Evolutionary conservation across 495 filamentous ascomycete genomes (phyloP), one percentile per base, ranked within the genome.

Genomic region (Aspergillus nanangensis): DNA sequence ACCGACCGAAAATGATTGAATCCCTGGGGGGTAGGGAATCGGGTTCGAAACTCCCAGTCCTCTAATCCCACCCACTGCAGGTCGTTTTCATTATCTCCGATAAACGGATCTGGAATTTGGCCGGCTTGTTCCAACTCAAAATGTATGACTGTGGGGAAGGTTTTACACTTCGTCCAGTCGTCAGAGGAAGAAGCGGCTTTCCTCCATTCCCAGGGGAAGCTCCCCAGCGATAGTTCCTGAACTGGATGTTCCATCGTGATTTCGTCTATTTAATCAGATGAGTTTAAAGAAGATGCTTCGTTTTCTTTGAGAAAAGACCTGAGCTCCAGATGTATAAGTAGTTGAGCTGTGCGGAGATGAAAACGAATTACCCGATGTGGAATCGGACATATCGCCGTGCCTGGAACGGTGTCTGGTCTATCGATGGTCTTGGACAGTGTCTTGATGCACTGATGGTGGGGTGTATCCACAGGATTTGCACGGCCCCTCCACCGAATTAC

Each of bases 11-110:
- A 29, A 11, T 29, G 5, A 1, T 9, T 14, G 20, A 21, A 7
- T 13, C 22, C 38, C 38, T 22, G 2, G 2, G 38, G 38, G 0
- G 38, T 41, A 2, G 38, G 38, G 20, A 41, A 41, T 10, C 14
- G 3, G 14, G 38, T 41, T 1, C 38, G 38, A 41, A 41, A 41
- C 20, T 41, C 38, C 38, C 38, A 41, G 38, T 41, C 20, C 2
- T 20, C 5, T 20, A 15, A 41, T 20, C 38, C 38, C 14, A 41
- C 38, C 38, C 38, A 41, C 14, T 41, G 38, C 1, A 41, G 5
- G 20, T 20, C 38, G 8, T 22, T 19, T 41, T 41, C 38, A 23
- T 41, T 41, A 11, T 41, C 38, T 2, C 20, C 38, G 2, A 41
- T 20, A 13, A 41, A 41, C 2, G 38, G 38, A 23, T 41, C 38